phyloP scores from a whole-genome alignment of 345 rosid species.

The Eucalyptus victrix region DNA sequence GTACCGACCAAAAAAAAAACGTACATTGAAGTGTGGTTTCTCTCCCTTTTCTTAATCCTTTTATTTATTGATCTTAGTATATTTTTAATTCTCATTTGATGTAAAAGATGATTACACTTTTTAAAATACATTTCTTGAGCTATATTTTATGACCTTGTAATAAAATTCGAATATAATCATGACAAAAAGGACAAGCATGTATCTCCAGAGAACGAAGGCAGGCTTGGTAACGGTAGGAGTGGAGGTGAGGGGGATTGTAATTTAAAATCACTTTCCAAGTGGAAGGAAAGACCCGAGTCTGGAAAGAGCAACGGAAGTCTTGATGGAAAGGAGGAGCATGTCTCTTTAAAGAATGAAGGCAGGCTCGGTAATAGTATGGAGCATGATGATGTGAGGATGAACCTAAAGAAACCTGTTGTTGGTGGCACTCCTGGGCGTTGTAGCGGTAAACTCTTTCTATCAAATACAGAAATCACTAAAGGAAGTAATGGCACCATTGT shows the following conservation, averaged over 20 bases:
- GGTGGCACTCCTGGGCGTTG: conserved; percentile 38
- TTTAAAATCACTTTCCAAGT: background rate
- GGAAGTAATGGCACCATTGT: conserved; percentile 88
- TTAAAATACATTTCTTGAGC: too few species aligned
- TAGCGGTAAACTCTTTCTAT: conserved; percentile 61
- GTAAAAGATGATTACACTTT: too few species aligned
- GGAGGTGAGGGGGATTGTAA: background rate
- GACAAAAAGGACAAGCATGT: background rate
- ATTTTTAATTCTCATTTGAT: too few species aligned
- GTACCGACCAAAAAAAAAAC: too few species aligned
- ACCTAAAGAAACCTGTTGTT: conserved; percentile 27
- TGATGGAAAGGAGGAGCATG: conserved; percentile 17
- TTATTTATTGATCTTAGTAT: too few species aligned
- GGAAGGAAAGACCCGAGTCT: conserved; percentile 34
- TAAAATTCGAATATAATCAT: too few species aligned
- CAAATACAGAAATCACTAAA: conserved; percentile 69
- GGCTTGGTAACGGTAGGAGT: conserved; percentile 4
- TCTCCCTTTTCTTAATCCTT: too few species aligned
- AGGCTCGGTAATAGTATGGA: conserved; percentile 7
- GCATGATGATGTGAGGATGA: conserved; percentile 13
- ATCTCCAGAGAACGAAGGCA: background rate
- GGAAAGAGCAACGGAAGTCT: conserved; percentile 27
- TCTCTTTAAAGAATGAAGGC: conserved; percentile 12
- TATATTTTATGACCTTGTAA: too few species aligned
- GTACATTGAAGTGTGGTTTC: too few species aligned